Base-by-base conservation (phyloP, 257 asterid genomes). In the Solanum ossicruentum region DNA sequence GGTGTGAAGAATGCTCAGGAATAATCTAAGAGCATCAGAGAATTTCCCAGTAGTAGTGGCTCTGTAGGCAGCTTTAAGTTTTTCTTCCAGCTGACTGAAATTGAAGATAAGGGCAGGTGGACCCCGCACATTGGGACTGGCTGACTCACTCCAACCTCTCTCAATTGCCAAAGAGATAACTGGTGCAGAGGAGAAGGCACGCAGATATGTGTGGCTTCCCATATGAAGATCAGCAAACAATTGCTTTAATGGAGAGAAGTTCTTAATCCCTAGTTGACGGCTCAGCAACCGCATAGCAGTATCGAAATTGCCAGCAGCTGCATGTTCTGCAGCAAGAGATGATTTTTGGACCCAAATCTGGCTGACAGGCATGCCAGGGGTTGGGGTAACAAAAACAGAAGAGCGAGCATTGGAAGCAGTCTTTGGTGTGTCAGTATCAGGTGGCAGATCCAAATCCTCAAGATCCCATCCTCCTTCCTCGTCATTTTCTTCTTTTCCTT, bases 281-380 rank as follows among this genome's bases (percentile, higher is more conserved):
- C 85, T 92, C 87, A 96, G 87, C 52, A 96, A 87, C 54, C 99
- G 96, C 99, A 95, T 92, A 49, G 99, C 98, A 13, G 95, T 96
- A 84, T 96, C 98, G 45, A 94, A 96, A 88, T 96, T 91, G 16
- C 99, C 99, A 12, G 98, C 98, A 72, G 98, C 97, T 17, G 95
- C 98, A 16, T 96, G 99, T 77, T 96, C 99, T 49, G 95, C 98
- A 13, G 99, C 99, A 58, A 96, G 95, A 39, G 98, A 90, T 17
- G 98, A 96, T 82, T 89, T 91, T 91, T 96, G 99, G 84, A 86
- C 91, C 99, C 99, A 96, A 57, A 95, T 93, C 90, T 96, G 99
- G 92, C 95, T 89, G 16, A 96, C 99, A 12, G 98, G 95, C 97
- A 95, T 91, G 77, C 98, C 98, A 45, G 91, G 94, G 12, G 94